Evolutionary conservation across 2,329 filamentous ascomycete genomes (phyloP).

Genomic region (Fusarium keratoplasticum): DNA sequence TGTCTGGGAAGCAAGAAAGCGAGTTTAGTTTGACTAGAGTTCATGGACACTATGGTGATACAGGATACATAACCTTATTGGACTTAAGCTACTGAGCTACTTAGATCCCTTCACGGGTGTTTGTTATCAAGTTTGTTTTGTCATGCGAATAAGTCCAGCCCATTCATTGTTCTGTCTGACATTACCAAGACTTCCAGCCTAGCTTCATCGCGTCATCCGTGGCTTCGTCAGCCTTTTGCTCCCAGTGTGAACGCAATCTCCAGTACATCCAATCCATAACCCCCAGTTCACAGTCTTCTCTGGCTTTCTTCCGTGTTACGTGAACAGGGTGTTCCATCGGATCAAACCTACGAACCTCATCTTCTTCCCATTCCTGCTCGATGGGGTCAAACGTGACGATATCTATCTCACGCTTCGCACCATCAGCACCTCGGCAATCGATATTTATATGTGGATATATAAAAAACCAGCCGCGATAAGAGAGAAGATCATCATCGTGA

Average conservation of each 20-base stretch:
- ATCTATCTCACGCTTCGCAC: background rate
- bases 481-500: background rate
- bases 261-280: background rate
- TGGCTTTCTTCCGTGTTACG: background rate
- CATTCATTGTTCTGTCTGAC: background rate
- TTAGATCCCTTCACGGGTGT: too few species aligned
- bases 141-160: background rate
- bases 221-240: background rate
- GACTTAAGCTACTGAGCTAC: too few species aligned
- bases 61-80: too few species aligned
- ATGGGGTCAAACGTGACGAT: background rate
- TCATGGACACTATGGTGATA: too few species aligned
- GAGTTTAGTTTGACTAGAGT: too few species aligned
- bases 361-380: background rate
- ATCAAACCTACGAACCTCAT: background rate
- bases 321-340: background rate
- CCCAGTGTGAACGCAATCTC: background rate
- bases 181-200: background rate
- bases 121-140: too few species aligned
- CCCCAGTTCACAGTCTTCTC: background rate
- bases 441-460: background rate
- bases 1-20: too few species aligned
- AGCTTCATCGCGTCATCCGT: background rate
- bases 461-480: background rate
- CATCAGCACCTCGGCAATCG: background rate